These are phyloP conservation scores for Dothideomycetes sp. DNA, from an alignment of 2,329 filamentous ascomycete species.

Conservation along the genomic window DNA sequence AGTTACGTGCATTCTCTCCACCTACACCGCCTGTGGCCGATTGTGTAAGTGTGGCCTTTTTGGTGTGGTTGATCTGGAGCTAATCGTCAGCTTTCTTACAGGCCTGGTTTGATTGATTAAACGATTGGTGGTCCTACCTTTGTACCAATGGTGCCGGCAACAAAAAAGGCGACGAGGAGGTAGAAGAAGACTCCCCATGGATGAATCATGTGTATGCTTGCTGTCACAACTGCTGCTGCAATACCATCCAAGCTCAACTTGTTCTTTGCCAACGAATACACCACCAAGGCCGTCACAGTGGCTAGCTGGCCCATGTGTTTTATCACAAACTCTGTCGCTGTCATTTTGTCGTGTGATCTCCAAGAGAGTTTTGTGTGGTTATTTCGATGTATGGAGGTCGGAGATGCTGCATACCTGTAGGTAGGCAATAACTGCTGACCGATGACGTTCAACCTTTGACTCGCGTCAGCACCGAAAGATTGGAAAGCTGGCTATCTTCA, in stretches of 20 bases:
- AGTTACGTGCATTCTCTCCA: conserved; percentile 73
- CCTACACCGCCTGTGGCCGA: conserved; percentile 62
- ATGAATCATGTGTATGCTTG: conserved; percentile 74
- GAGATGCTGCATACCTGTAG: too few relatives aligned
- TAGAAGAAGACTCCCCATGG: conserved; percentile 90
- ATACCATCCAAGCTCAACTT: conserved; percentile 67
- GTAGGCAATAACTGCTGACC: too few relatives aligned
- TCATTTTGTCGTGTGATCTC: too few relatives aligned
- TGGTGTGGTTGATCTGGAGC: conserved; percentile 67
- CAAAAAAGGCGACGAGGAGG: conserved; percentile 74
- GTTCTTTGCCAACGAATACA: conserved; percentile 41
- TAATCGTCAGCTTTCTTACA: neutral
- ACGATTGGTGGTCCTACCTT: conserved; percentile 46
- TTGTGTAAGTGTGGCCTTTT: conserved; percentile 75
- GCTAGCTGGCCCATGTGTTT: conserved; percentile 9
- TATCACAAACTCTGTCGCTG: neutral
- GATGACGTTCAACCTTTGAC: too few relatives aligned
- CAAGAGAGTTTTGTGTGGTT: too few relatives aligned
- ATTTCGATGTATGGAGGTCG: too few relatives aligned
- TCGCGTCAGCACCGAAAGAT: too few relatives aligned
- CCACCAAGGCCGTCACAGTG: conserved; percentile 29
- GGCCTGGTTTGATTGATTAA: neutral
- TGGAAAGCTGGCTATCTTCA: too few relatives aligned
- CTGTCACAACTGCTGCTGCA: conserved; percentile 61
- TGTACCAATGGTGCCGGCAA: conserved; percentile 73